These are phyloP conservation scores for Lactarius sp. DNA, from an alignment of 768 basidiomycete species.

Conservation along the genomic window DNA sequence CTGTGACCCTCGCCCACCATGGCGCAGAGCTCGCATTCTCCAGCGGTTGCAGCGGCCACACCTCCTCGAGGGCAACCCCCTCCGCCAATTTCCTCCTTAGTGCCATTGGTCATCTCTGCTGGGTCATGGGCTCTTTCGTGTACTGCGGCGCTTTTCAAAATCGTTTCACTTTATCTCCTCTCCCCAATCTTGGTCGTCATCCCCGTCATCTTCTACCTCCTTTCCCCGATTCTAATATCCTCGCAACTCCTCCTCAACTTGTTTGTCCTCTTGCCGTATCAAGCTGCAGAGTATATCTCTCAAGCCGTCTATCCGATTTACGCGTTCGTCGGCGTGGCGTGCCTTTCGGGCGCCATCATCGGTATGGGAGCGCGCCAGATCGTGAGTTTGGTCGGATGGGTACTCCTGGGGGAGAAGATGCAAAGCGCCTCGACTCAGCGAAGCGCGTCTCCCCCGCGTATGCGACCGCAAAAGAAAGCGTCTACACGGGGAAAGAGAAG, in stretches of 20 bases:
- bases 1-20: constrained; percentile 1
- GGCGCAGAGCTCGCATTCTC: constrained; percentile 1
- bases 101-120: background rate
- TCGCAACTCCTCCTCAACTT: constrained; percentile 15
- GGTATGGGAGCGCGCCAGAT: constrained; percentile 19
- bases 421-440: background rate
- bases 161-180: background rate
- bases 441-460: constrained; percentile 12
- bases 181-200: constrained; percentile 10
- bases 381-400: constrained; percentile 15
- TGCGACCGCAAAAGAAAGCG: constrained; percentile 8
- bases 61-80: constrained; percentile 1
- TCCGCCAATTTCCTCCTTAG: constrained; percentile 11
- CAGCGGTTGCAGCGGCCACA: background rate
- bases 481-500: constrained; percentile 21
- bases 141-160: background rate
- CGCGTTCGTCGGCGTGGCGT: constrained; percentile 22
- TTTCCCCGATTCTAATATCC: constrained; percentile 20
- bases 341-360: constrained; percentile 16
- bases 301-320: constrained; percentile 25
- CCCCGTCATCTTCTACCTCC: constrained; percentile 5
- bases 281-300: background rate
- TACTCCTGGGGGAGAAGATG: constrained; percentile 6
- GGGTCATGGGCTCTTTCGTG: background rate
- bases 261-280: constrained; percentile 18